phyloP scores from a whole-genome alignment of 192 early-diverging fungal genomes.

The Cladochytrium replicatum region DNA sequence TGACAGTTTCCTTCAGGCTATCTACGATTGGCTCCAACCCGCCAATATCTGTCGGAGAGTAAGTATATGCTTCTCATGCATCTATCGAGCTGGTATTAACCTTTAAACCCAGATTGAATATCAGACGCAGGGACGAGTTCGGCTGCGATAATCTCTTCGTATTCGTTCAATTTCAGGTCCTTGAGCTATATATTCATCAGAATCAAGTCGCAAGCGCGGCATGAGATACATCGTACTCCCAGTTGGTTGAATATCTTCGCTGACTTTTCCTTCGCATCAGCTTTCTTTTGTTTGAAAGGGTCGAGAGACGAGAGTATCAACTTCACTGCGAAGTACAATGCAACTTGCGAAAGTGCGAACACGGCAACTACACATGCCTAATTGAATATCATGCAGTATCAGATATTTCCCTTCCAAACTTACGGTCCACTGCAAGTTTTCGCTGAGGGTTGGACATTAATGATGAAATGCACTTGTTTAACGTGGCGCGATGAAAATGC shows the following conservation, averaged over 20 bases:
- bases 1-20: constrained; percentile 86
- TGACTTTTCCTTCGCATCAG: constrained; percentile 69
- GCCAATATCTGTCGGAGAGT: constrained; percentile 59
- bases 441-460: no score
- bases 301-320: constrained; percentile 69
- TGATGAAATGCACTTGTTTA: no score
- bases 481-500: no score
- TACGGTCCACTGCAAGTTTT: no score
- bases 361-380: constrained; percentile 63
- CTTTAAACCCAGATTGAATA: constrained; percentile 71
- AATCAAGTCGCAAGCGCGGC: not conserved
- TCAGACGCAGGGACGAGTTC: constrained; percentile 94
- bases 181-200: constrained; percentile 19
- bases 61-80: not conserved
- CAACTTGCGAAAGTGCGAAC: constrained; percentile 80
- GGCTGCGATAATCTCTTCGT: constrained; percentile 87
- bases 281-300: constrained; percentile 56
- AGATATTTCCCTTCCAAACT: no score
- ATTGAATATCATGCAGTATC: no score
- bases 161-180: constrained; percentile 74
- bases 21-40: constrained; percentile 90
- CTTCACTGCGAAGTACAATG: constrained; percentile 70
- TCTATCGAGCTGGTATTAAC: constrained; percentile 26
- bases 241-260: constrained; percentile 56
- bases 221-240: constrained; percentile 18